Conservation (phyloP, 768 basidiomycete species). For the Boletus coccyginus region DNA sequence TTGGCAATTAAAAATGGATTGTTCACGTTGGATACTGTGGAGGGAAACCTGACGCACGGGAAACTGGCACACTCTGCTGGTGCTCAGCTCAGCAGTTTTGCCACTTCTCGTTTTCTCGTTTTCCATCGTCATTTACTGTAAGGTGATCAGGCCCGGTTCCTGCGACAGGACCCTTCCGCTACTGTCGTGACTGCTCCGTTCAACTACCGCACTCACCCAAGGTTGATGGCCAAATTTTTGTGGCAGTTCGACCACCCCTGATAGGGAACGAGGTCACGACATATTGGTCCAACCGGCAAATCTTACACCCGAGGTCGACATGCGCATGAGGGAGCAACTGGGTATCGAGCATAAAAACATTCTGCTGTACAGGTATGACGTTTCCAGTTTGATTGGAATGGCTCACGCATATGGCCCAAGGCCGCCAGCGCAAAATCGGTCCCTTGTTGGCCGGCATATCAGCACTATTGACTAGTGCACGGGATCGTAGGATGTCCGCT, state of each 20-base stretch:
- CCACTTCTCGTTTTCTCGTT: too few relatives aligned
- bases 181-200: not conserved
- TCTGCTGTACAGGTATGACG: not conserved
- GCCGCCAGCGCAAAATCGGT: not conserved
- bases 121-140: conserved; percentile 27
- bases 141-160: conserved; percentile 24
- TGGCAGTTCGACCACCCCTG: not conserved
- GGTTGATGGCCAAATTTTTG: not conserved
- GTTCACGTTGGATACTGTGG: not conserved
- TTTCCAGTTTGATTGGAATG: not conserved
- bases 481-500: too few relatives aligned
- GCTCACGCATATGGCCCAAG: not conserved
- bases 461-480: too few relatives aligned
- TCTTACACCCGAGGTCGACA: not conserved
- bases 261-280: not conserved
- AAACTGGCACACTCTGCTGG: conserved; percentile 27
- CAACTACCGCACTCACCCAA: not conserved
- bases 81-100: too few relatives aligned
- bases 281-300: not conserved
- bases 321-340: not conserved
- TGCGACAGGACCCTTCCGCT: conserved; percentile 34
- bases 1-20: not conserved
- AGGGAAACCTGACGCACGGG: not conserved
- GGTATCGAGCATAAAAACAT: not conserved
- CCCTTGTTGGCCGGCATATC: too few relatives aligned